phyloP scores from a whole-genome alignment of 305 asterid genomes.

The Fraxinus baroniana region DNA sequence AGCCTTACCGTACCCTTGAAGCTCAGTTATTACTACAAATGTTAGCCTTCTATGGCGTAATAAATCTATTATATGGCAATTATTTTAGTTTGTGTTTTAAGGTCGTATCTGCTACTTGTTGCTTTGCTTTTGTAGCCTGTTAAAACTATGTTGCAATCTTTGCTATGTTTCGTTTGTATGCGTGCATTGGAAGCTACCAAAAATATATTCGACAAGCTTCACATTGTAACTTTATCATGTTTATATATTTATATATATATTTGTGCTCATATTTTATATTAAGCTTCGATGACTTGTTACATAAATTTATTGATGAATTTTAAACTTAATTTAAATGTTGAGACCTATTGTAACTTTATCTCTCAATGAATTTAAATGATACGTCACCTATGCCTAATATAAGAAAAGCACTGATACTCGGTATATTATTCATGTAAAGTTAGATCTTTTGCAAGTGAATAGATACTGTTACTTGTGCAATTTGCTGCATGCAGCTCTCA shows the following conservation, averaged over 20 bases:
- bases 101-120: not conserved
- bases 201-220: not conserved
- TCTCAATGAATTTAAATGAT: too few species aligned
- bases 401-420: too few species aligned
- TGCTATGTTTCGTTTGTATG: not conserved
- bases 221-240: not conserved
- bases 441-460: not conserved
- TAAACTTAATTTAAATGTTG: too few species aligned
- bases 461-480: not conserved
- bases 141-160: not conserved
- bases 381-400: not conserved
- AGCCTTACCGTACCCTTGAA: conserved; percentile 35
- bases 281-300: too few species aligned
- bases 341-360: too few species aligned
- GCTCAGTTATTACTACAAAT: not conserved
- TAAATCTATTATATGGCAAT: not conserved
- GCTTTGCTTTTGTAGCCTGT: not conserved
- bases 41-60: not conserved
- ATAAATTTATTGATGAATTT: too few species aligned
- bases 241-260: too few species aligned
- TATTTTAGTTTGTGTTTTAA: not conserved
- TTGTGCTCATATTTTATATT: too few species aligned
- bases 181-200: not conserved
- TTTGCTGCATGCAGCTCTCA: not conserved
- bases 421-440: not conserved